Percentiles rank a stretch among this genome's conserved stretches.
These are phyloP conservation scores for Candida coleopterorum DNA, from an alignment of 805 yeast species.

Conservation along the genomic window DNA sequence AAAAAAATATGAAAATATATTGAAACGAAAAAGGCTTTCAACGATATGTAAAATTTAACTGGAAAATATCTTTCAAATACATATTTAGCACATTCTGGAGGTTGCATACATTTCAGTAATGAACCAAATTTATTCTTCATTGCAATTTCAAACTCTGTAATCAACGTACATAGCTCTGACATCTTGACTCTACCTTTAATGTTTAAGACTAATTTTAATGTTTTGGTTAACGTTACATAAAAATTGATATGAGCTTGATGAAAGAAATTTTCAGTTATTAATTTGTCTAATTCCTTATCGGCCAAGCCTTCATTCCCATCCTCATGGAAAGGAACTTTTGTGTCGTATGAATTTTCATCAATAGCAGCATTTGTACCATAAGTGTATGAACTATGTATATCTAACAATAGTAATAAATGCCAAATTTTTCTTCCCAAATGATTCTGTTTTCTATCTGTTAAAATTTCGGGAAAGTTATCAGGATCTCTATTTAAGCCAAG, in stretches of 20 bases:
- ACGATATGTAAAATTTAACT: conserved; percentile 24
- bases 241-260: conserved; percentile 24
- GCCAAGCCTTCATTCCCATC: conserved; percentile 33
- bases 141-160: conserved; percentile 33
- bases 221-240: conserved; percentile 18
- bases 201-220: conserved; percentile 36
- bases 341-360: conserved; percentile 42
- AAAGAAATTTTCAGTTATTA: conserved; percentile 27
- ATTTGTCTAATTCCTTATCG: conserved; percentile 39
- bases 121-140: conserved; percentile 27
- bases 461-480: conserved; percentile 21
- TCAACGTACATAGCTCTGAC: conserved; percentile 26
- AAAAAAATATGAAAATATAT: conserved; percentile 40
- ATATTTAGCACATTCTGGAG: conserved; percentile 9
- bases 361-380: conserved; percentile 46
- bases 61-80: conserved; percentile 13
- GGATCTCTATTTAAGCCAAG: conserved; percentile 40
- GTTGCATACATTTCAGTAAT: conserved; percentile 15
- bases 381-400: conserved; percentile 40
- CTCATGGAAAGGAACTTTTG: conserved; percentile 42
- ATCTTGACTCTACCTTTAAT: conserved; percentile 36
- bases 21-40: conserved; percentile 32
- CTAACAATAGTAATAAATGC: conserved; percentile 46
- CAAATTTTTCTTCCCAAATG: conserved; percentile 57
- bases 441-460: conserved; percentile 22